Evolutionary conservation across 2,329 filamentous ascomycete genomes (phyloP).

Genomic region (Penicillium sp.): DNA sequence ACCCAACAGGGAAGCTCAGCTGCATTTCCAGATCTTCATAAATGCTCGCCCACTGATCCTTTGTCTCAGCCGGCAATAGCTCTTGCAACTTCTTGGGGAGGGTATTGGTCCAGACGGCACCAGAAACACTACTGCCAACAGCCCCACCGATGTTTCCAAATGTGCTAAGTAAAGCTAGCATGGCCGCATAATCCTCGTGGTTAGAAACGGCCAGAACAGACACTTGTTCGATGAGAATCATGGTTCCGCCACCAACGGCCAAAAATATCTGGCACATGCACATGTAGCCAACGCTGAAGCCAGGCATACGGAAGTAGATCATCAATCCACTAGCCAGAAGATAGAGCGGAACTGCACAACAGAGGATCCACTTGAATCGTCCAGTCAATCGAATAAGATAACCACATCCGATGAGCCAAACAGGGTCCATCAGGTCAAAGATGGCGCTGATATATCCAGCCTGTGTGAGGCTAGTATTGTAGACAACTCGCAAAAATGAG

Average conservation of each 20-base stretch:
- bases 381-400: slow-evolving; percentile 44
- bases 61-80: slow-evolving; percentile 45
- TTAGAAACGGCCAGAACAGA: slow-evolving; percentile 58
- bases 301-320: slow-evolving; percentile 58
- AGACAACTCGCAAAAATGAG: slow-evolving; percentile 29
- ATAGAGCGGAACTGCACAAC: slow-evolving; percentile 55
- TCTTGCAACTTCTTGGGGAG: slow-evolving; percentile 53
- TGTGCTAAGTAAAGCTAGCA: slow-evolving; percentile 23
- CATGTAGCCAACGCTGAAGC: slow-evolving; percentile 56
- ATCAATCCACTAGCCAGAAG: slow-evolving; percentile 59
- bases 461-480: slow-evolving; percentile 33
- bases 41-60: slow-evolving; percentile 43
- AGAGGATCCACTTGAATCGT: not conserved
- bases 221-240: slow-evolving; percentile 60
- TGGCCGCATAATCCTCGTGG: slow-evolving; percentile 59
- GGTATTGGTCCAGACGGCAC: slow-evolving; percentile 65
- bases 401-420: slow-evolving; percentile 39
- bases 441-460: slow-evolving; percentile 44
- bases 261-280: slow-evolving; percentile 65
- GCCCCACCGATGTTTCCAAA: slow-evolving; percentile 53
- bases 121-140: slow-evolving; percentile 59
- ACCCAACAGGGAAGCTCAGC: slow-evolving; percentile 32
- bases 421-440: slow-evolving; percentile 13
- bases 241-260: slow-evolving; percentile 57
- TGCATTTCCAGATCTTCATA: slow-evolving; percentile 55